These are phyloP conservation scores for Tilletia walkeri DNA, from an alignment of 1,284 basidiomycete species.

Conservation along the genomic window DNA sequence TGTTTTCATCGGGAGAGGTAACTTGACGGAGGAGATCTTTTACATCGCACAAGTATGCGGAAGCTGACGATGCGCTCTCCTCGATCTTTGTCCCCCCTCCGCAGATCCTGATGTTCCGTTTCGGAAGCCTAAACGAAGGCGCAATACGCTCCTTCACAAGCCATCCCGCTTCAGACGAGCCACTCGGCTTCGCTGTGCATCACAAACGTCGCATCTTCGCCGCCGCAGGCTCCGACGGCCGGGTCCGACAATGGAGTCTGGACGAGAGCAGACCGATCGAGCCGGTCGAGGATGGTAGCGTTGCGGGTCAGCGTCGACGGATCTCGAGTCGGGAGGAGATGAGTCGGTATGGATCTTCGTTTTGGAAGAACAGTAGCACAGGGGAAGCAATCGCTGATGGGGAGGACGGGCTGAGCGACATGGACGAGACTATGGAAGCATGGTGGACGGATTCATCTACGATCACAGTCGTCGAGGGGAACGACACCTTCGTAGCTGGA, in stretches of 20 bases:
- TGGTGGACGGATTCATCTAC: not conserved
- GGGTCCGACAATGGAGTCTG: not conserved
- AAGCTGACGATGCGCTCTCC: not conserved
- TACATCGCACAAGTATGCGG: too few species aligned
- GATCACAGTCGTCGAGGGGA: not conserved
- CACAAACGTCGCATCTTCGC: conserved; percentile 13
- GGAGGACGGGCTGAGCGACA: not conserved
- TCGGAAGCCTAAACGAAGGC: conserved; percentile 11
- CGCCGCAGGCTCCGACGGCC: not conserved
- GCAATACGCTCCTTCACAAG: not conserved
- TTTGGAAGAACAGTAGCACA: not conserved
- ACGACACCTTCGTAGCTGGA: not conserved
- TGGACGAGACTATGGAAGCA: not conserved
- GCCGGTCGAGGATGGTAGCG: not conserved
- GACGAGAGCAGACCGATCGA: not conserved
- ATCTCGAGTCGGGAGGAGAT: not conserved
- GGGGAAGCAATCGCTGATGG: not conserved
- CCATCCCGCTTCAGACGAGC: not conserved
- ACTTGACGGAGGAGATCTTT: not conserved
- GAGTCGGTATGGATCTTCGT: not conserved
- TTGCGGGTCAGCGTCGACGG: not conserved
- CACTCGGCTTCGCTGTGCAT: conserved; percentile 12
- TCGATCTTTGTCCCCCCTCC: not conserved
- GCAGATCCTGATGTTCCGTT: conserved; percentile 2
- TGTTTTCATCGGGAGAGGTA: not conserved